Conservation (phyloP, 2,329 filamentous ascomycete genomes). For the Nectriaceae sp. region DNA sequence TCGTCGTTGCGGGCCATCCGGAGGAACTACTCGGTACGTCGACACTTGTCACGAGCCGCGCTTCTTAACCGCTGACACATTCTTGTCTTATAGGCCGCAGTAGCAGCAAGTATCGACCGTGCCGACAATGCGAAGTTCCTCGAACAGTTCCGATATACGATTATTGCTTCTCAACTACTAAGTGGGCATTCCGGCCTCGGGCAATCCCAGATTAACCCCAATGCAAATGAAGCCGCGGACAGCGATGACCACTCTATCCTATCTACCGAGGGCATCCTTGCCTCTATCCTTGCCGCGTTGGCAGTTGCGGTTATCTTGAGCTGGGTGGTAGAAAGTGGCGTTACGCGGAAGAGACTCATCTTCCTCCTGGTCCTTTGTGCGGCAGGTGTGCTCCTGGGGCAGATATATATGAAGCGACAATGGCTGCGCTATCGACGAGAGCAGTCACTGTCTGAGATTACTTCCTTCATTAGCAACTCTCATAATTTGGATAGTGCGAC, state of each 20-base stretch:
- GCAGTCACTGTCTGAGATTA: conserved; percentile 70
- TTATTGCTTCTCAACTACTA: conserved; percentile 87
- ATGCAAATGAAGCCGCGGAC: conserved; percentile 12
- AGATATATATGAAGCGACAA: conserved; percentile 74
- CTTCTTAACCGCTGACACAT: background rate
- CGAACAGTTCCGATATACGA: conserved; percentile 90
- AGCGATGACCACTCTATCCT: conserved; percentile 31
- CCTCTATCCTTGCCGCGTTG: conserved; percentile 52
- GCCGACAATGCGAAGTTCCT: conserved; percentile 83
- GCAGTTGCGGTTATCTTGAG: conserved; percentile 72
- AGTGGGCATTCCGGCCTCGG: conserved; percentile 63
- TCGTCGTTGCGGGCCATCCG: conserved; percentile 47
- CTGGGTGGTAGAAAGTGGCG: conserved; percentile 61
- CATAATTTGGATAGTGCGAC: conserved; percentile 80
- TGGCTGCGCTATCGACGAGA: conserved; percentile 79
- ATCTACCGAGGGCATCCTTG: conserved; percentile 52
- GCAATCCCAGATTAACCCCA: conserved; percentile 29
- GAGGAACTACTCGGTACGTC: conserved; percentile 54
- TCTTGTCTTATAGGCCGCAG: conserved; percentile 54
- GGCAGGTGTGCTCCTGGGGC: conserved; percentile 57
- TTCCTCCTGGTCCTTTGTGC: conserved; percentile 54
- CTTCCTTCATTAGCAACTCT: conserved; percentile 69
- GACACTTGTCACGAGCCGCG: background rate
- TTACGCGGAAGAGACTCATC: conserved; percentile 58
- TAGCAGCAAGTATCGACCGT: conserved; percentile 72